Conservation (phyloP, 345 rosid species). For the Clausena lansium region DNA sequence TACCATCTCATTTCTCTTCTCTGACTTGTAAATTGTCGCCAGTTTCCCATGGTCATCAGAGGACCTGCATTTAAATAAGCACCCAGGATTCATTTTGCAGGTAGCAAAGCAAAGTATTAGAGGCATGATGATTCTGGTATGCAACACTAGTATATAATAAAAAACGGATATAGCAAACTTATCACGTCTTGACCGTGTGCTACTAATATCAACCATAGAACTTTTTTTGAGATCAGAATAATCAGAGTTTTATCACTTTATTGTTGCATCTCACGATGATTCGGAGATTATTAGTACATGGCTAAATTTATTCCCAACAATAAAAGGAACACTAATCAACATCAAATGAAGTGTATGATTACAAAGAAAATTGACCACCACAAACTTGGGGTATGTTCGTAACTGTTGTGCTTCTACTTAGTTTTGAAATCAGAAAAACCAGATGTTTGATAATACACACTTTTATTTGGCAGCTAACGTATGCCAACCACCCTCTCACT, state of each 20-base stretch:
- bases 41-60: conserved; percentile 53
- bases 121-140: not conserved
- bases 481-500: too few relatives aligned
- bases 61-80: conserved; percentile 37
- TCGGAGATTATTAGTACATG: not conserved
- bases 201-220: not conserved
- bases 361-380: not conserved
- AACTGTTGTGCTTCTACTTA: too few relatives aligned
- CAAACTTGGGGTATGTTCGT: not conserved
- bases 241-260: not conserved
- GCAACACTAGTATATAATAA: not conserved
- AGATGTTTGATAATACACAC: too few relatives aligned
- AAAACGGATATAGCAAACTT: not conserved
- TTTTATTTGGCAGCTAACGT: too few relatives aligned
- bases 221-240: not conserved
- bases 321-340: not conserved
- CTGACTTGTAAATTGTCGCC: conserved; percentile 68
- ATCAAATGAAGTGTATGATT: not conserved
- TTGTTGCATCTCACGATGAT: not conserved
- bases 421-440: too few relatives aligned
- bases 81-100: not conserved
- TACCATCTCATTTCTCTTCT: conserved; percentile 77
- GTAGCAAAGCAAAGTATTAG: not conserved
- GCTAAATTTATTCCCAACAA: not conserved
- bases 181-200: not conserved